phyloP scores from a whole-genome alignment of 495 filamentous ascomycete species.

The Aspergillus biplanus region DNA sequence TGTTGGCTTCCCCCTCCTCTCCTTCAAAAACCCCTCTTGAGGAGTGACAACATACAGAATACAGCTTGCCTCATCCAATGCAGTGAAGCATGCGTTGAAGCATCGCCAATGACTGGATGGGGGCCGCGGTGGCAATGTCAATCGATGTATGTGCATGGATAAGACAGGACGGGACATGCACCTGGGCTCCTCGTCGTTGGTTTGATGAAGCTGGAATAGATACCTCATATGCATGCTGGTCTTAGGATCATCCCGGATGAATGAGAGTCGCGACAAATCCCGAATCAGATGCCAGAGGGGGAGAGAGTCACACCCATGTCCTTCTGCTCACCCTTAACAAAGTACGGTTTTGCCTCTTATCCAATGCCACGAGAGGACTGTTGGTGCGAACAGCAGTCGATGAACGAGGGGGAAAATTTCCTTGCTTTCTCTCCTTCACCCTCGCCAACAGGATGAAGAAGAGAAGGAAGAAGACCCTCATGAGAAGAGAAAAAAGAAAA shows the following conservation, averaged over 20 bases:
- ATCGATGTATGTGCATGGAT: constrained; percentile 5
- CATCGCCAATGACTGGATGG: neutral
- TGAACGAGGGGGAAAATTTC: neutral
- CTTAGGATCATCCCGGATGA: constrained; percentile 22
- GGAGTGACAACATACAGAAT: constrained; percentile 1
- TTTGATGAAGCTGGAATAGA: constrained; percentile 10
- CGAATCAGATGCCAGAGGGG: neutral
- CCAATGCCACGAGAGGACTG: constrained; percentile 13
- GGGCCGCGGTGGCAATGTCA: neutral
- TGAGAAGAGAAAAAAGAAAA: no score
- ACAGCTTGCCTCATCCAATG: constrained; percentile 1
- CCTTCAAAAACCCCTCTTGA: neutral
- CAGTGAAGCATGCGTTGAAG: constrained; percentile 5
- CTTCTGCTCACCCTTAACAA: neutral
- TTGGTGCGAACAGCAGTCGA: no score
- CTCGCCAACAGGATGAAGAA: neutral
- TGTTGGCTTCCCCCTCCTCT: neutral
- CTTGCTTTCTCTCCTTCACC: neutral
- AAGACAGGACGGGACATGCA: constrained; percentile 6
- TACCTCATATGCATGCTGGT: constrained; percentile 24
- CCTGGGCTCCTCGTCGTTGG: neutral
- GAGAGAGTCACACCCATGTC: constrained; percentile 5
- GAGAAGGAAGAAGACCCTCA: neutral
- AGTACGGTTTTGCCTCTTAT: neutral
- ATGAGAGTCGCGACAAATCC: constrained; percentile 8